Conservation (phyloP, 768 basidiomycete genomes). For the Strobilomyces confusus region DNA sequence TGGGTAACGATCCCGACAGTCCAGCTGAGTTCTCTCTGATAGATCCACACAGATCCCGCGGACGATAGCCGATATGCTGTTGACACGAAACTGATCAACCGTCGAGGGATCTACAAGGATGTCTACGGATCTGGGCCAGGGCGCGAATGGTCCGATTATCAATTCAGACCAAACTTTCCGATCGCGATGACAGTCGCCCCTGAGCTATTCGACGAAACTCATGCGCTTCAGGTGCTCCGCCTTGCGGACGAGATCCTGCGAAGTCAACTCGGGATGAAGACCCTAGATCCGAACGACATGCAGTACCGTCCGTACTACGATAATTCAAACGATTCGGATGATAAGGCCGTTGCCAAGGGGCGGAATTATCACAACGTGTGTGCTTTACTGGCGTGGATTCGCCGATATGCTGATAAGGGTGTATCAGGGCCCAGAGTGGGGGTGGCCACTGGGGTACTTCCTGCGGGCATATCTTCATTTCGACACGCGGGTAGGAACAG, state of each 20-base stretch:
- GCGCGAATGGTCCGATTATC: conserved; percentile 96
- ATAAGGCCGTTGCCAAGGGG: conserved; percentile 84
- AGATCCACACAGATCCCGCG: conserved; percentile 48
- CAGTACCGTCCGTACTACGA: conserved; percentile 93
- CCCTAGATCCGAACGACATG: conserved; percentile 80
- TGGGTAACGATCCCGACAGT: conserved; percentile 40
- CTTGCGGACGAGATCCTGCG: conserved; percentile 79
- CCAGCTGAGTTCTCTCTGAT: neutral
- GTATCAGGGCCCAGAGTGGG: conserved; percentile 84
- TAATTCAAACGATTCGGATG: conserved; percentile 88
- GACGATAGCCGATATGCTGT: conserved; percentile 72
- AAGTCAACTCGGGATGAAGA: conserved; percentile 95
- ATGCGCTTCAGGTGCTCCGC: conserved; percentile 75
- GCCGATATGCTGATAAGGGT: conserved; percentile 12
- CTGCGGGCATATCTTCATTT: conserved; percentile 90
- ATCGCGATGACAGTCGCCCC: conserved; percentile 97
- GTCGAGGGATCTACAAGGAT: conserved; percentile 98
- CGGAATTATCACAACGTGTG: conserved; percentile 89
- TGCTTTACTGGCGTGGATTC: conserved; percentile 2
- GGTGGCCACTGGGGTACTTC: conserved; percentile 95
- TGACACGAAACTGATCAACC: conserved; percentile 68
- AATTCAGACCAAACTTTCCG: conserved; percentile 89
- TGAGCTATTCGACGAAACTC: conserved; percentile 80
- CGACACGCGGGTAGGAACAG: conserved; percentile 63
- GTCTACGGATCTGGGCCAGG: conserved; percentile 85